These are phyloP conservation scores for Aspergillus uvarum DNA, from an alignment of 2,329 filamentous ascomycete genomes.

Conservation along the genomic window DNA sequence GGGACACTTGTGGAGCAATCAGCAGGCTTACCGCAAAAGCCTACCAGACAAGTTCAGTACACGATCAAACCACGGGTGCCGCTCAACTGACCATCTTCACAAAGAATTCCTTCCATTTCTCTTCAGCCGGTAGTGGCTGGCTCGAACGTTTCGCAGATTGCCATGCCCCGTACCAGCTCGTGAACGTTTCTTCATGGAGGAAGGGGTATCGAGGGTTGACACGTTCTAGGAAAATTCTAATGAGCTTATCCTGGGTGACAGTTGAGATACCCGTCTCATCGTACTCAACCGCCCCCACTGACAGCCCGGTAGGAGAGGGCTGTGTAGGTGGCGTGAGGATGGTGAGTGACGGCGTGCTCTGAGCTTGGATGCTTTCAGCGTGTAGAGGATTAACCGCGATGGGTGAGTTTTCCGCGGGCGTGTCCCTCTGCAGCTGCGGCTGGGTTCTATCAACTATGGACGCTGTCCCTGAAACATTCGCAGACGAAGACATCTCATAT, in stretches of 20 bases:
- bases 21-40: conserved; percentile 3
- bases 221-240: background rate
- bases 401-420: background rate
- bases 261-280: background rate
- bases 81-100: conserved; percentile 1
- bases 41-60: background rate
- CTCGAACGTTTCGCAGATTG: background rate
- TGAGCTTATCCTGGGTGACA: background rate
- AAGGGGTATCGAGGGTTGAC: conserved; percentile 4
- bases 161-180: background rate
- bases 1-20: conserved; percentile 1
- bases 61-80: background rate
- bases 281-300: background rate
- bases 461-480: background rate
- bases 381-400: background rate
- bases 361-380: background rate
- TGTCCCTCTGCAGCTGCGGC: background rate
- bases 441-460: background rate
- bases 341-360: background rate
- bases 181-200: conserved; percentile 7
- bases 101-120: conserved; percentile 3
- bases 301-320: background rate
- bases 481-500: background rate
- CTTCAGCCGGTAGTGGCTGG: background rate
- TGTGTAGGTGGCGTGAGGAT: background rate